These are phyloP conservation scores for Panicum miliaceum DNA, from an alignment of 176 grass and related monocot species.

Conservation along the genomic window DNA sequence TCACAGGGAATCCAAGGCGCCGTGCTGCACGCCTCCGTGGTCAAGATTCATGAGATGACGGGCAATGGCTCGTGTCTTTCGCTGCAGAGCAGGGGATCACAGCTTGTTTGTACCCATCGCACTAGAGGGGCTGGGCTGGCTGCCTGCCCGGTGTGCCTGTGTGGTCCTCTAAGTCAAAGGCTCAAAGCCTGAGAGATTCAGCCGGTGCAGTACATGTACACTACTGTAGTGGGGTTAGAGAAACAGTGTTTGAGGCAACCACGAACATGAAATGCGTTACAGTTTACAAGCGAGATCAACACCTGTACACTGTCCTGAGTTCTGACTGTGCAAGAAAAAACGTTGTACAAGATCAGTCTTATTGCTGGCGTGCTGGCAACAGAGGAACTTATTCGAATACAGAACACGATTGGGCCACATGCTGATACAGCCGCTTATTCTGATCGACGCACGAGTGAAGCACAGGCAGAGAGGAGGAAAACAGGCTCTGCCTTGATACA, in stretches of 20 bases:
- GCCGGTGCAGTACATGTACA: neutral
- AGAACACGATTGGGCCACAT: neutral
- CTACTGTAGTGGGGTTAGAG: neutral
- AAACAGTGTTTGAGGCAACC: neutral
- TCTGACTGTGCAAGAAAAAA: neutral
- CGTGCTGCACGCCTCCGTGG: neutral
- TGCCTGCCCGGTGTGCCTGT: neutral
- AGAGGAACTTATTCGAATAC: neutral
- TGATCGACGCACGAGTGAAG: slow-evolving; percentile 7
- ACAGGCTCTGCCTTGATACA: neutral
- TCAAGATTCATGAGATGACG: neutral
- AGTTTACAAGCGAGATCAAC: neutral
- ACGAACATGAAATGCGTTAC: too few relatives aligned
- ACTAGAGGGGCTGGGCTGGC: neutral
- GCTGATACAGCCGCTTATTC: slow-evolving; percentile 9
- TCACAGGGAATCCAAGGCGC: slow-evolving; percentile 22
- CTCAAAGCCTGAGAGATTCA: neutral
- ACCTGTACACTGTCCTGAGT: neutral
- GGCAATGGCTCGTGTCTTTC: too few relatives aligned
- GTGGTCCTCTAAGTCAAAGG: slow-evolving; percentile 18
- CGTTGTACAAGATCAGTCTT: neutral
- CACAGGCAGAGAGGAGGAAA: slow-evolving; percentile 28
- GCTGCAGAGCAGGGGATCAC: too few relatives aligned
- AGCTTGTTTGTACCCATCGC: neutral
- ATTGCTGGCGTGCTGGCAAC: neutral